Conservation (phyloP, 176 grass and related monocot genomes). For the Chrysopogon serrulatus region DNA sequence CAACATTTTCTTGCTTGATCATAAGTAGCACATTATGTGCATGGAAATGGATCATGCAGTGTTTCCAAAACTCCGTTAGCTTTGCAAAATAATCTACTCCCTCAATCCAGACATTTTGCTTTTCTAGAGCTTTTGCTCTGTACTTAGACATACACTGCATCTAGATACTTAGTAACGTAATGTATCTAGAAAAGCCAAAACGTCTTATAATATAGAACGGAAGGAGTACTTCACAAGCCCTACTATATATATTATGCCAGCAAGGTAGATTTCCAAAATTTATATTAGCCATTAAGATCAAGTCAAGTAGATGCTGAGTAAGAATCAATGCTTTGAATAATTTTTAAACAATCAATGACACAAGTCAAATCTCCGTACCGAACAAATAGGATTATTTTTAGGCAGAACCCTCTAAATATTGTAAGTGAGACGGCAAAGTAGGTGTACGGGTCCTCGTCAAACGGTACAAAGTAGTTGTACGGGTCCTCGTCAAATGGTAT, state of each 20-base stretch:
- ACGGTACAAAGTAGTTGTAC: no score
- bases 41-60: background rate
- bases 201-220: no score
- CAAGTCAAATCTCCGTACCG: background rate
- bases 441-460: constrained; percentile 8
- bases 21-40: background rate
- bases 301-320: background rate
- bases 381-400: background rate
- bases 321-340: background rate
- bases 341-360: constrained; percentile 9
- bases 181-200: no score
- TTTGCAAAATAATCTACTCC: background rate
- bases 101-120: no score
- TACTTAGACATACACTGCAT: no score
- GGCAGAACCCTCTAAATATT: background rate
- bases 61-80: background rate
- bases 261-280: background rate
- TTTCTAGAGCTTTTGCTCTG: no score
- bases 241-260: background rate
- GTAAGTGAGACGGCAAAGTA: background rate
- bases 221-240: background rate
- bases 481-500: constrained; percentile 13
- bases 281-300: constrained; percentile 10
- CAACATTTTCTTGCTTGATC: background rate
- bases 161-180: no score